These are phyloP conservation scores for Suillus tomentosus DNA, from an alignment of 768 basidiomycete genomes.

Conservation along the genomic window DNA sequence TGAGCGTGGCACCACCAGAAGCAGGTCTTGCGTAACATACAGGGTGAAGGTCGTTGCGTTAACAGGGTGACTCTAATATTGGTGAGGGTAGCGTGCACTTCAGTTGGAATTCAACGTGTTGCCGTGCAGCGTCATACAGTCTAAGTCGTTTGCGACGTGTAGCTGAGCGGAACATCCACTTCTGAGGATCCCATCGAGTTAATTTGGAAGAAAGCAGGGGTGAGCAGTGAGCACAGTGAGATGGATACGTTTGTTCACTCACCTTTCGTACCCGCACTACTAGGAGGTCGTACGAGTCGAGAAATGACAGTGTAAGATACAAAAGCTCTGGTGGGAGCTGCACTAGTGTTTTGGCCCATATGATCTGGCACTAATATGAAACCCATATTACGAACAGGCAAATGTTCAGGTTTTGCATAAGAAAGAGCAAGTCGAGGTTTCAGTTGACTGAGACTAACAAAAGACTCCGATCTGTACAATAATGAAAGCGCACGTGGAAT, in stretches of 20 bases:
- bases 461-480: background rate
- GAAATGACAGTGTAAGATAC: slow-evolving; percentile 36
- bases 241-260: slow-evolving; percentile 11
- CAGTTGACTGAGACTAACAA: no score
- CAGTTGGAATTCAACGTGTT: slow-evolving; percentile 41
- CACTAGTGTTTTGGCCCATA: slow-evolving; percentile 22
- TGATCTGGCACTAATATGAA: background rate
- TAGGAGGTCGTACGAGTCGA: slow-evolving; percentile 34
- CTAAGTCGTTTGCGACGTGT: slow-evolving; percentile 44
- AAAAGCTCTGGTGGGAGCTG: slow-evolving; percentile 43
- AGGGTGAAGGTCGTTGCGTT: slow-evolving; percentile 50
- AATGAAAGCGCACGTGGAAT: slow-evolving; percentile 1
- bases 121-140: slow-evolving; percentile 45
- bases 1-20: slow-evolving; percentile 49
- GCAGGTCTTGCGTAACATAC: slow-evolving; percentile 55
- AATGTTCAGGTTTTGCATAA: background rate
- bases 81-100: slow-evolving; percentile 41
- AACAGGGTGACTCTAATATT: slow-evolving; percentile 39
- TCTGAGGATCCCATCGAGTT: slow-evolving; percentile 28
- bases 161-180: slow-evolving; percentile 36
- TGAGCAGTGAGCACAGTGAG: background rate
- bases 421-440: background rate
- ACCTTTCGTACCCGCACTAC: slow-evolving; percentile 38
- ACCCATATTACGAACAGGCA: background rate
- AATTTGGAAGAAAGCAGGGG: slow-evolving; percentile 43